Evolutionary conservation across 352 stramenopile genomes (phyloP).

Genomic region (Phytophthora constricta): DNA sequence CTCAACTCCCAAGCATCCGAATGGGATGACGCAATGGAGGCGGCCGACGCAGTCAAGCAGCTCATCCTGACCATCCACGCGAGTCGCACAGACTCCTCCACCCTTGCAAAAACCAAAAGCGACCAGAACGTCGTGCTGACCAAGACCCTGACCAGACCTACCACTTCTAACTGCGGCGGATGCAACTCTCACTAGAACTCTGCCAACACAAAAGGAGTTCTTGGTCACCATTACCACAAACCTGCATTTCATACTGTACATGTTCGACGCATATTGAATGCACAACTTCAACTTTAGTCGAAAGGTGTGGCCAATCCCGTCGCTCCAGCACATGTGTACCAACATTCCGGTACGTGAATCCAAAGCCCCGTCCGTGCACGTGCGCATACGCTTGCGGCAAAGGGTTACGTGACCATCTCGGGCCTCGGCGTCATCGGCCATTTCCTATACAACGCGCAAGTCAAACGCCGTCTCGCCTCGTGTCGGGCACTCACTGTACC

Average conservation of each 20-base stretch:
- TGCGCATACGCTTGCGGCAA: not conserved
- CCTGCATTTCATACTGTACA: no score
- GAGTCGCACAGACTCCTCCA: constrained; percentile 1
- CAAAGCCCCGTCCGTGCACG: not conserved
- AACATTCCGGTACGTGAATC: not conserved
- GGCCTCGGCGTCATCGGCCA: constrained; percentile 20
- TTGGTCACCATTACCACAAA: no score
- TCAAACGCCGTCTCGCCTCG: constrained; percentile 13
- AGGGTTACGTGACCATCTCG: not conserved
- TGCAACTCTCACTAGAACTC: constrained; percentile 23
- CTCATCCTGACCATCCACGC: constrained; percentile 73
- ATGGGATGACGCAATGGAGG: constrained; percentile 58
- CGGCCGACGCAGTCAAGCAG: constrained; percentile 59
- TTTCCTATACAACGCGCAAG: constrained; percentile 28
- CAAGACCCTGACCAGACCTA: not conserved
- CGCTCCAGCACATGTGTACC: not conserved
- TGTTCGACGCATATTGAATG: no score
- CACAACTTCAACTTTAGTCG: no score
- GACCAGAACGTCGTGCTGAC: constrained; percentile 22
- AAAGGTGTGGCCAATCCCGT: not conserved
- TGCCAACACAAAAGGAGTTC: no score
- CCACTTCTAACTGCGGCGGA: constrained; percentile 23
- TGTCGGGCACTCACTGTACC: constrained; percentile 13
- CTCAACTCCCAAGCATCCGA: constrained; percentile 60
- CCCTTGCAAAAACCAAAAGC: not conserved